Evolutionary conservation across 257 asterid genomes (phyloP).

Genomic region (Fraxinus cuspidata): DNA sequence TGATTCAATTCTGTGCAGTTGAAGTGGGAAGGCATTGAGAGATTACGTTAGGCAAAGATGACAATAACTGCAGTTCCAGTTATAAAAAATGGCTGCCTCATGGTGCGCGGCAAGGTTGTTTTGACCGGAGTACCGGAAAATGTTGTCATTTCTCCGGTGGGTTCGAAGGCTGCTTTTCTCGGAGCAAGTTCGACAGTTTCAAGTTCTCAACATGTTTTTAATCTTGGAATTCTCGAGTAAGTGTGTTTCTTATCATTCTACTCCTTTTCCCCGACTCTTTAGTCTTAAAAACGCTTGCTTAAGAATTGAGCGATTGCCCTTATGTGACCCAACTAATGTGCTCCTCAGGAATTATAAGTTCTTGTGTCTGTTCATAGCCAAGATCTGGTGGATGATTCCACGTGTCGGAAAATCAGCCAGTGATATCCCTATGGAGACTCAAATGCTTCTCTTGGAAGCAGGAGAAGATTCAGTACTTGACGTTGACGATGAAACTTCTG

Average conservation of each 20-base stretch:
- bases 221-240: slow-evolving; percentile 55
- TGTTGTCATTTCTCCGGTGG: slow-evolving; percentile 45
- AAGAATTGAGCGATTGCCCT: background rate
- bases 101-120: slow-evolving; percentile 47
- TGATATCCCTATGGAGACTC: slow-evolving; percentile 54
- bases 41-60: slow-evolving; percentile 32
- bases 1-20: background rate
- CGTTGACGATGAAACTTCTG: slow-evolving; percentile 8
- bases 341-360: slow-evolving; percentile 43
- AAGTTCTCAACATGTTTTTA: slow-evolving; percentile 51
- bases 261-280: background rate
- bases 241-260: slow-evolving; percentile 6
- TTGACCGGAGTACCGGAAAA: slow-evolving; percentile 44
- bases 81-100: slow-evolving; percentile 42
- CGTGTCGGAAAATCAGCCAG: slow-evolving; percentile 42
- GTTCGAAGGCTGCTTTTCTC: slow-evolving; percentile 39
- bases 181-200: slow-evolving; percentile 45
- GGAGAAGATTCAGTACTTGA: slow-evolving; percentile 34
- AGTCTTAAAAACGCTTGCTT: background rate
- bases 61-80: slow-evolving; percentile 41
- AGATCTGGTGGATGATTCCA: slow-evolving; percentile 75
- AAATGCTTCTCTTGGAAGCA: slow-evolving; percentile 56
- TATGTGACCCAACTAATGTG: background rate
- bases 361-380: slow-evolving; percentile 48
- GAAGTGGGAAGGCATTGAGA: background rate